Percentiles rank a stretch among this genome's conserved stretches.
Conservation (phyloP, 2,329 filamentous ascomycete species). For the Orbilia javanica region DNA sequence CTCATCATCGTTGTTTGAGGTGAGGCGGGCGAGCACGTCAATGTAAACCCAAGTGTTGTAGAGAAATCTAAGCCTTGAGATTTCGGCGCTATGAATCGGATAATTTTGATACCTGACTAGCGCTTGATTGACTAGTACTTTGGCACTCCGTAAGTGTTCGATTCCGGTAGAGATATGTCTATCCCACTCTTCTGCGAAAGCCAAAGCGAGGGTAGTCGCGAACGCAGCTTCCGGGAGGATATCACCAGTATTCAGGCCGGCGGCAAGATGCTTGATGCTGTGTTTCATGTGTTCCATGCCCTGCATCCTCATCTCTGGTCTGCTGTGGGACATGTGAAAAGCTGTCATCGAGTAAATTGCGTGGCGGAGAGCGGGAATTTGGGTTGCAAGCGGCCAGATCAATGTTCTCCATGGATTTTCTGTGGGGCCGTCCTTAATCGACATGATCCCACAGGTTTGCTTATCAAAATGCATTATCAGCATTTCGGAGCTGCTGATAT, state of each 20-base stretch:
- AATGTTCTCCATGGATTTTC: constrained; percentile 80
- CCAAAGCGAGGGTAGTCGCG: constrained; percentile 77
- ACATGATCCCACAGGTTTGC: constrained; percentile 77
- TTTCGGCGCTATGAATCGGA: constrained; percentile 68
- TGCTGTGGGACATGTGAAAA: constrained; percentile 75
- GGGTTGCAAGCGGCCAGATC: constrained; percentile 76
- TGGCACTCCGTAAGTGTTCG: constrained; percentile 77
- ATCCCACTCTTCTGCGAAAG: constrained; percentile 80
- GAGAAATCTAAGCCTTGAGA: constrained; percentile 74
- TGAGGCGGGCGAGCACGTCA: constrained; percentile 78
- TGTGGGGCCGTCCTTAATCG: constrained; percentile 76
- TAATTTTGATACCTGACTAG: constrained; percentile 68
- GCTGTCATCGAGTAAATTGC: constrained; percentile 77
- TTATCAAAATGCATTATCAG: constrained; percentile 74
- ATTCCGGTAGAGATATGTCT: constrained; percentile 77
- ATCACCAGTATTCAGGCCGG: constrained; percentile 70
- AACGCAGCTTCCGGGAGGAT: constrained; percentile 76
- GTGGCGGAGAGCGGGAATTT: constrained; percentile 76
- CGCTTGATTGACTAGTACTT: constrained; percentile 73
- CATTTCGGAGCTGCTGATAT: constrained; percentile 72
- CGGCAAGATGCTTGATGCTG: constrained; percentile 73
- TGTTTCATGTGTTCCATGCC: constrained; percentile 78
- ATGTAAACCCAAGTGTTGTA: constrained; percentile 80
- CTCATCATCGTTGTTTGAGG: constrained; percentile 72
- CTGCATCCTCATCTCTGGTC: constrained; percentile 71